Conservation (phyloP, 169 alveolate species). For the Plasmodium coatneyi region DNA sequence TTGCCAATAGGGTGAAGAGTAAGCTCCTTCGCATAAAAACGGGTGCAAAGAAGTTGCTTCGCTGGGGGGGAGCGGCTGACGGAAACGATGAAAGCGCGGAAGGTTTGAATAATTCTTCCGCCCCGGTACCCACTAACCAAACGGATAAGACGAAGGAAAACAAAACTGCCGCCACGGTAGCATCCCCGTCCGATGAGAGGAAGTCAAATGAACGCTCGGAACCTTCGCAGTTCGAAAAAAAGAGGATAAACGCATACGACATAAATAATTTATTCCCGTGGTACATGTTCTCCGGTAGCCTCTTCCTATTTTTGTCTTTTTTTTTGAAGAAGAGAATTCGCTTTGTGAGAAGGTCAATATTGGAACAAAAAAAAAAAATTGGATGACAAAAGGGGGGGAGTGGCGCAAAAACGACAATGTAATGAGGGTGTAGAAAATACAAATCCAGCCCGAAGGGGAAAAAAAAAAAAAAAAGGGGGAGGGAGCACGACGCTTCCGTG, state of each 20-base stretch:
- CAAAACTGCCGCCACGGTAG: neutral
- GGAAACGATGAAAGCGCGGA: neutral
- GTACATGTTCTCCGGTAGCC: slow-evolving; percentile 74
- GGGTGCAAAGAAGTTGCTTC: neutral
- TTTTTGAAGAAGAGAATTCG: slow-evolving; percentile 67
- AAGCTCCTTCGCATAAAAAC: slow-evolving; percentile 1
- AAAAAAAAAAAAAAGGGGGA: neutral
- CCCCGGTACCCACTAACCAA: slow-evolving; percentile 7
- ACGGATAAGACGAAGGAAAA: neutral
- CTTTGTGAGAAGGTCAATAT: slow-evolving; percentile 15
- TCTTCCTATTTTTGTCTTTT: slow-evolving; percentile 68
- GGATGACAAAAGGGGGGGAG: neutral
- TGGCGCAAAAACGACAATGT: neutral
- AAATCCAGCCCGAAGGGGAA: neutral
- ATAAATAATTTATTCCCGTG: slow-evolving; percentile 70
- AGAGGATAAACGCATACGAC: slow-evolving; percentile 36
- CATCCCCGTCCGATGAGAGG: neutral
- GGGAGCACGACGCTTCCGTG: neutral
- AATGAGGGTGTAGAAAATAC: too few species aligned
- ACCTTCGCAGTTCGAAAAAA: slow-evolving; percentile 4
- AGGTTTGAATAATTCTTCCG: neutral
- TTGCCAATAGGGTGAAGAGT: slow-evolving; percentile 25
- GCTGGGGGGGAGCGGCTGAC: neutral
- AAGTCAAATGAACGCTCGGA: neutral
- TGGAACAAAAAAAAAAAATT: slow-evolving; percentile 6